phyloP scores from a whole-genome alignment of 768 basidiomycete species.

The Kwoniella pini region DNA sequence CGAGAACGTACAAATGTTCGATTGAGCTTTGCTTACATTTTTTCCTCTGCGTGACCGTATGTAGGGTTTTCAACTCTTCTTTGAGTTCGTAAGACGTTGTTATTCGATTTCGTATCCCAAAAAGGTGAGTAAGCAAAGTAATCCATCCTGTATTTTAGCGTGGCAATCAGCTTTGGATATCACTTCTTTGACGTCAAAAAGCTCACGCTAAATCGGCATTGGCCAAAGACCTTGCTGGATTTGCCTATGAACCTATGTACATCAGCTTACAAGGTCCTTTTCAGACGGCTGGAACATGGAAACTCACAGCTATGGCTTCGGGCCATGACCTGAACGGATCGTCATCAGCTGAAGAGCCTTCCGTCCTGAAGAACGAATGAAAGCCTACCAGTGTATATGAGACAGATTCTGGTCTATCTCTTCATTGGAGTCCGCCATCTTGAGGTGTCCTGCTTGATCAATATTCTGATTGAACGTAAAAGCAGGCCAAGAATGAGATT shows the following conservation, averaged over 20 bases:
- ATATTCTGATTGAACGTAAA: too few relatives aligned
- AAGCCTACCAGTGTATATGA: constrained; percentile 45
- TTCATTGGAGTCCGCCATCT: constrained; percentile 12
- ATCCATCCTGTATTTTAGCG: constrained; percentile 42
- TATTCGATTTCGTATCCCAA: constrained; percentile 48
- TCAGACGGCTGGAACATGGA: too few relatives aligned
- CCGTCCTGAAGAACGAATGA: background rate
- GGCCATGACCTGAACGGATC: constrained; percentile 39
- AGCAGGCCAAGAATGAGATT: too few relatives aligned
- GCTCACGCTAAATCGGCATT: constrained; percentile 42
- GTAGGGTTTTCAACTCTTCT: constrained; percentile 36
- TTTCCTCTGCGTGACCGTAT: constrained; percentile 45
- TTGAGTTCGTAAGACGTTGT: constrained; percentile 41
- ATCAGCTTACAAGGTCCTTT: too few relatives aligned
- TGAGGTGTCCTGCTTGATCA: background rate
- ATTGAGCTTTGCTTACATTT: constrained; percentile 21
- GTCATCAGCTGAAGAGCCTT: constrained; percentile 15
- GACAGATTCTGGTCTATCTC: constrained; percentile 42
- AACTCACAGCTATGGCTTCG: constrained; percentile 42
- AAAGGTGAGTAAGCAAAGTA: constrained; percentile 51
- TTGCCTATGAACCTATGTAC: constrained; percentile 39
- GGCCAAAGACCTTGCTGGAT: constrained; percentile 39
- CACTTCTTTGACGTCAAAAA: too few relatives aligned
- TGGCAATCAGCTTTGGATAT: too few relatives aligned
- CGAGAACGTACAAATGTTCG: too few relatives aligned